Percentiles rank a stretch among this genome's conserved stretches.
phyloP scores from a whole-genome alignment of 1,284 basidiomycete species.

The Ustilago tritici region DNA sequence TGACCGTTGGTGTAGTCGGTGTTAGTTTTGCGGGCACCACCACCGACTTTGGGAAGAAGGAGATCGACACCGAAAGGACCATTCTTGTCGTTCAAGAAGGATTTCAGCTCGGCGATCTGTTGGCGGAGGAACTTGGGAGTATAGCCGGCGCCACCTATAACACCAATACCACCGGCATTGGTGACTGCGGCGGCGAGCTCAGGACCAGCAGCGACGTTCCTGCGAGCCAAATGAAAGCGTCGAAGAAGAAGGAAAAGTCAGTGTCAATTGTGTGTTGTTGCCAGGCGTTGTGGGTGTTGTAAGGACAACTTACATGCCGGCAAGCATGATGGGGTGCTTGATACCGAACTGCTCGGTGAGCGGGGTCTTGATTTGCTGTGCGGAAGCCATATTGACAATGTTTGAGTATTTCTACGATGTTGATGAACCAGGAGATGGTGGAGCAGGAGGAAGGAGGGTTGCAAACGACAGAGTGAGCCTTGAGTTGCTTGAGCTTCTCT shows the following conservation, averaged over 20 bases:
- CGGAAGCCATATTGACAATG: constrained; percentile 42
- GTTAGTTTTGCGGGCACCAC: constrained; percentile 63
- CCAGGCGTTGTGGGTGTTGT: neutral
- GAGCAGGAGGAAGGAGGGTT: neutral
- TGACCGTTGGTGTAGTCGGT: constrained; percentile 62
- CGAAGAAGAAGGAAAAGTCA: neutral
- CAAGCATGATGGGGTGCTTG: constrained; percentile 86
- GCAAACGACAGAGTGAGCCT: neutral
- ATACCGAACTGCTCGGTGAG: constrained; percentile 74
- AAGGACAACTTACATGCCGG: constrained; percentile 72
- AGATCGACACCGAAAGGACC: constrained; percentile 65
- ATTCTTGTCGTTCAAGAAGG: constrained; percentile 60
- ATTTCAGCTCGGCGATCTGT: constrained; percentile 55
- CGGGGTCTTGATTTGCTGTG: constrained; percentile 56
- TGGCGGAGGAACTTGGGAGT: constrained; percentile 44
- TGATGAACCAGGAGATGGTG: neutral
- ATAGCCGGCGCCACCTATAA: constrained; percentile 65
- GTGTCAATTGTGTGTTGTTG: neutral
- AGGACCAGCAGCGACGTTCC: constrained; percentile 64
- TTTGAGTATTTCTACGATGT: neutral
- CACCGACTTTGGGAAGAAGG: constrained; percentile 65
- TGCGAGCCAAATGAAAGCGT: constrained; percentile 1
- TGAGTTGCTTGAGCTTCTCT: constrained; percentile 1
- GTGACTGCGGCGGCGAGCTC: constrained; percentile 63
- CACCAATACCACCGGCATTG: constrained; percentile 63